Base-by-base conservation (phyloP, 805 yeast genomes). In the Kodamaea jinghongensis region DNA sequence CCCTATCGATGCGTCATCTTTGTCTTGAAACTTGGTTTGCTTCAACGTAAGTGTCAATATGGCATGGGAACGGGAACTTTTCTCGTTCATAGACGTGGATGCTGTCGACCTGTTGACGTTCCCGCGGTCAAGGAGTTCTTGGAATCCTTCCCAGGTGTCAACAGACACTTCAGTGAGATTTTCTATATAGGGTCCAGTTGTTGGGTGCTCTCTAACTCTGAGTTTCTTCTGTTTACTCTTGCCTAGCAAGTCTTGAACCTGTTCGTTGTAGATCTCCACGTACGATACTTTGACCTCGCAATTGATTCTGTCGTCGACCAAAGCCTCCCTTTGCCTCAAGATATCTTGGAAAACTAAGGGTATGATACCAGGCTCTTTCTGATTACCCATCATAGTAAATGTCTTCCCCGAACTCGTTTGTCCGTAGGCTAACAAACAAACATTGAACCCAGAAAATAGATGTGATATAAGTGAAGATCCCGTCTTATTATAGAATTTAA, bases 21-120 rank as follows among this genome's bases (percentile, higher is more conserved):
- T 17, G 5, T 23, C 31, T 5, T 26, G 31, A 31, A 68, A 74
- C 32, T 61, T 61, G 13, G 79, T 80, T 50, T 84, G 91, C 42
- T 75, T 70, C 35, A 86, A 64, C 3, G 68, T 63, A 13, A 86
- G 56, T 0, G 87, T 81, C 42, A 86, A 73, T 1, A 86, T 84
- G 0, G 95, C 91, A 54, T 86, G 96, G 0, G 93, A 84, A 45
- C 96, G 67, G 1, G 90, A 82, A 28, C 90, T 82, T 14, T 70
- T 65, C 35, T 78, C 81, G 59, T 86, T 86, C 82, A 83, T 77
- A 32, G 73, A 71, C 0, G 95, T 86, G 2, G 84, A 60, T 0
- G 90, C 95, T 0, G 87, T 81, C 1, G 84, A 76, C 39, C 95
- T 65, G 44, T 67, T 62, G 10, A 46, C 49, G 43, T 76, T 76